Evolutionary conservation across 768 basidiomycete species (phyloP), one percentile per base, ranked within the genome.

Genomic region (Pulveroboletus frians): DNA sequence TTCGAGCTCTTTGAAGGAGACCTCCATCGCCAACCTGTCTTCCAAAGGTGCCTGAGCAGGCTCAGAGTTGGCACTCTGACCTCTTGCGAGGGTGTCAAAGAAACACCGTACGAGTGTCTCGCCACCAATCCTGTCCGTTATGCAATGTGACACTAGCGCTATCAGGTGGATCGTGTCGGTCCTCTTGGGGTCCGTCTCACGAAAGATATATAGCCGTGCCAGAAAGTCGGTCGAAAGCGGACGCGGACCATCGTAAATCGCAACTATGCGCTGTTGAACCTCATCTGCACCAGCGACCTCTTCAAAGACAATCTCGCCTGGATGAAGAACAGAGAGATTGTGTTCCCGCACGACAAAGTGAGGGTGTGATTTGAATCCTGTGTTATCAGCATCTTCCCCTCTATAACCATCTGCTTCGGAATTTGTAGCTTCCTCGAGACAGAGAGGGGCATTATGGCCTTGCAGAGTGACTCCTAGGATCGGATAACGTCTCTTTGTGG

Each of bases 101-200:
- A 83, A 74, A n/a, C 69, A 69, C 46, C 73, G 73, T 43, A 73
- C 42, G 13, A 81, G 52, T 1, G 71, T 72, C 7, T 56, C 49
- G 51, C 75, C 9, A 73, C 68, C 40, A 71, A 71, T 13, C n/a
- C 74, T 77, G 57, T 83, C 81, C 0, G 75, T 70, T 39, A 82
- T 74, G 42, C 66, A 64, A 58, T 84, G 80, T 0, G 79, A 71
- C 14, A 71, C 61, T 36, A 72, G 58, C 23, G 77, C 56, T 23
- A 79, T 43, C 41, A 80, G 35, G 53, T 81, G 76, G 43, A 73
- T 64, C 2, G 63, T 43, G n/a, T 9, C 59, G n/a, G n/a, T n/a
- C n/a, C n/a, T n/a, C n/a, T n/a, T n/a, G n/a, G n/a, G n/a, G n/a
- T n/a, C n/a, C n/a, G n/a, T 49, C 55, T 76, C 73, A 8, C 42